These are phyloP conservation scores for Gossypium herbaceum DNA, from an alignment of 345 rosid genomes.

Conservation along the genomic window DNA sequence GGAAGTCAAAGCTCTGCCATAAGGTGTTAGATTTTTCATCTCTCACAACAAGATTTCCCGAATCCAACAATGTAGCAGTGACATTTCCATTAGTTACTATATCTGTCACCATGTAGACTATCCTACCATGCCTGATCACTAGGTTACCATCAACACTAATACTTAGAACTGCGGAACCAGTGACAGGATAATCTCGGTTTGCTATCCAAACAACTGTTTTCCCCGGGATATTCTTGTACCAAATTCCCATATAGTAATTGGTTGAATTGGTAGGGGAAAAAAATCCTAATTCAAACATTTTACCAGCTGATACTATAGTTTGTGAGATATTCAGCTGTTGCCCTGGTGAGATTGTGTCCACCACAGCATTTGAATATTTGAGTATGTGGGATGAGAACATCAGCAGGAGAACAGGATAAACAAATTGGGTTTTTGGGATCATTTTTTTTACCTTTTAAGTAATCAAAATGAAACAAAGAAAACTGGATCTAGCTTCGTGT, in stretches of 20 bases:
- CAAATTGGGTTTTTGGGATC: neutral
- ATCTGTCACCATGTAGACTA: slow-evolving; percentile 6
- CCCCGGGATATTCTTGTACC: slow-evolving; percentile 27
- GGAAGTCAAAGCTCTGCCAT: slow-evolving; percentile 54
- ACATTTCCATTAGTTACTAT: neutral
- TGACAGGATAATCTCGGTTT: slow-evolving; percentile 33
- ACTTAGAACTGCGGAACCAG: slow-evolving; percentile 20
- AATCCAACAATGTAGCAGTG: slow-evolving; percentile 18
- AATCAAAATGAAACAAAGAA: too few species aligned
- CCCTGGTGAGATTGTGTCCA: neutral
- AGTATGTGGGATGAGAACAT: neutral
- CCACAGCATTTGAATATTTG: neutral
- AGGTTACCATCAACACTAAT: slow-evolving; percentile 25
- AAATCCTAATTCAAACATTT: slow-evolving; percentile 35
- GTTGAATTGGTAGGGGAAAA: slow-evolving; percentile 23
- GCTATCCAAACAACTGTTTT: slow-evolving; percentile 45
- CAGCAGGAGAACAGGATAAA: neutral
- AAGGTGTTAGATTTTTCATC: neutral
- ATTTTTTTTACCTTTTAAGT: neutral
- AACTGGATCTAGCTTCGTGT: too few species aligned
- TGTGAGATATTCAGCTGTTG: neutral
- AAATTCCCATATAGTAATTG: slow-evolving; percentile 36
- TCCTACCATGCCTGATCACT: slow-evolving; percentile 22
- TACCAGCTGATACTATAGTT: slow-evolving; percentile 15
- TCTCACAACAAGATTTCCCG: slow-evolving; percentile 45